Evolutionary conservation across 768 basidiomycete genomes (phyloP).

Genomic region (Leccinum ochraceum): DNA sequence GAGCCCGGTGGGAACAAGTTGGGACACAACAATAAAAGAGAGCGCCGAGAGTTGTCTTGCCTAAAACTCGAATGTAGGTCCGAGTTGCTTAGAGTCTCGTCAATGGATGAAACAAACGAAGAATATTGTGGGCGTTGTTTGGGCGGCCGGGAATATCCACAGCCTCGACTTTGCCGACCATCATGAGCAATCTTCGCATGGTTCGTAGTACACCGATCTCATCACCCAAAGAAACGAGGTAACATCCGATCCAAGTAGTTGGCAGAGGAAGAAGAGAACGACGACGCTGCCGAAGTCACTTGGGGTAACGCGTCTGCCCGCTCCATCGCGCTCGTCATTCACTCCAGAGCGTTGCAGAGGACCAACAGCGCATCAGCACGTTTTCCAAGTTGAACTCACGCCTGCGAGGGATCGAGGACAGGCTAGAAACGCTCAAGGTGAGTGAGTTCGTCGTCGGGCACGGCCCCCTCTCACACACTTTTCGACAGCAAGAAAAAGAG

Average conservation of each 20-base stretch:
- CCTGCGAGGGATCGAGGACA: conserved; percentile 68
- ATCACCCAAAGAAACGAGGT: background rate
- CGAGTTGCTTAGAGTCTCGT: too few relatives aligned
- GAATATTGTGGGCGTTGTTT: background rate
- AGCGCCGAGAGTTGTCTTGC: too few relatives aligned
- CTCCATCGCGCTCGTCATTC: background rate
- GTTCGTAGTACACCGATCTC: conserved; percentile 36
- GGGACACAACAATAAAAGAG: too few relatives aligned
- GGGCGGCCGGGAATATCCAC: background rate
- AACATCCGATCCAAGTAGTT: conserved; percentile 42
- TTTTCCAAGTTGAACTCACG: conserved; percentile 92
- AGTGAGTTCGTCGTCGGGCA: background rate
- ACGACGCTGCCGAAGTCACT: conserved; percentile 76
- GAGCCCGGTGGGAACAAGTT: background rate
- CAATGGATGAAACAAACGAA: too few relatives aligned
- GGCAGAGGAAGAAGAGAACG: conserved; percentile 73
- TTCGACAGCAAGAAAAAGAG: conserved; percentile 85
- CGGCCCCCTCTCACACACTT: background rate
- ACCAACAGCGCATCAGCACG: conserved; percentile 87
- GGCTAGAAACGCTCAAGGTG: conserved; percentile 74
- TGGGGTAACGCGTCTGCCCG: conserved; percentile 59
- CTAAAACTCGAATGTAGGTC: too few relatives aligned
- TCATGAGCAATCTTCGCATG: conserved; percentile 59
- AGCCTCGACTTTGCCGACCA: background rate
- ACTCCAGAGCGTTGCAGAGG: conserved; percentile 44